phyloP scores from a whole-genome alignment of 148 eudicot genomes.

The Arbutus unedo region DNA sequence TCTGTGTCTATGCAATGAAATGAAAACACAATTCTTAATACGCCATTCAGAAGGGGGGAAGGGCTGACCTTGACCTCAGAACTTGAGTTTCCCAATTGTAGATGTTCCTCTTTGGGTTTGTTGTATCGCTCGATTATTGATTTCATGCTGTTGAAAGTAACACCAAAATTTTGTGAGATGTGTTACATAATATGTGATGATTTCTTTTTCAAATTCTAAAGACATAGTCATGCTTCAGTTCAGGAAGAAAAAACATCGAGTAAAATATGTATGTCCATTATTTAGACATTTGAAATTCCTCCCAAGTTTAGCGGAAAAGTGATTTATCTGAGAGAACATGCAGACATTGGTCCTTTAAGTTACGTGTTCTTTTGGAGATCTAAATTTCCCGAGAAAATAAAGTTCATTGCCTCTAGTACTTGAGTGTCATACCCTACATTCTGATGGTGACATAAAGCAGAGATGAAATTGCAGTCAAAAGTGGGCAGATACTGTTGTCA shows the following conservation, averaged over 20 bases:
- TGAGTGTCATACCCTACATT: no score
- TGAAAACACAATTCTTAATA: not conserved
- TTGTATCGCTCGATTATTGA: not conserved
- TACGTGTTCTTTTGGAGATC: no score
- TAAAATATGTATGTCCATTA: not conserved
- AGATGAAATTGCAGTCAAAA: no score
- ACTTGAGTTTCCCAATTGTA: not conserved
- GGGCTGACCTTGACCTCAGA: constrained; percentile 1
- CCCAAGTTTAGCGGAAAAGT: no score
- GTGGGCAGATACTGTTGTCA: not conserved
- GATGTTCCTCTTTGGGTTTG: constrained; percentile 4
- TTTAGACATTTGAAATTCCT: no score
- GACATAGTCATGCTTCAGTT: not conserved
- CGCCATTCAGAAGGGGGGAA: not conserved
- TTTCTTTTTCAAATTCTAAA: not conserved
- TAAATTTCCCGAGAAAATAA: no score
- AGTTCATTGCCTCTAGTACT: no score
- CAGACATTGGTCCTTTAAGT: no score
- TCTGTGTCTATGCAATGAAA: not conserved
- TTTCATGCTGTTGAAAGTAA: constrained; percentile 1
- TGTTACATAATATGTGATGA: not conserved
- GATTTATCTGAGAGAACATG: no score
- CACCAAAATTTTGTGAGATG: not conserved
- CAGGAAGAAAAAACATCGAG: not conserved
- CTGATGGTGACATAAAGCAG: no score